Evolutionary conservation across 495 filamentous ascomycete species (phyloP).

Genomic region (Aspergillus bertholletiae): DNA sequence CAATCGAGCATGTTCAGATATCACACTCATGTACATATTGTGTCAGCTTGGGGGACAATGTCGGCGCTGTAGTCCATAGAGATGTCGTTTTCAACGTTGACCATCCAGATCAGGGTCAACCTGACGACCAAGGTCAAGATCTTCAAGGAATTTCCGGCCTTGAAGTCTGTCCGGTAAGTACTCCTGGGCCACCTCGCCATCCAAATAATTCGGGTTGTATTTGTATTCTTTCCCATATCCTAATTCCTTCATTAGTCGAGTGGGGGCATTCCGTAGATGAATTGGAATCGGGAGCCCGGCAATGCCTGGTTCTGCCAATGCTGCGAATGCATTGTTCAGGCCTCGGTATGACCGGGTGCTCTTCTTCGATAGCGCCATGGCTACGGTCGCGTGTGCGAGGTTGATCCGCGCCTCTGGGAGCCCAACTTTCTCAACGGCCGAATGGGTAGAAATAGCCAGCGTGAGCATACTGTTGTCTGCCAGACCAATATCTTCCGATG

Average conservation of each 20-base stretch:
- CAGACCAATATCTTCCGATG: conserved; percentile 87
- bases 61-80: neutral
- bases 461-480: conserved; percentile 84
- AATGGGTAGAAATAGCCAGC: conserved; percentile 79
- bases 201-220: conserved; percentile 85
- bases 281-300: conserved; percentile 77
- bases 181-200: conserved; percentile 83
- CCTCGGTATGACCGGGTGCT: conserved; percentile 82
- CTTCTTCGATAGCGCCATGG: conserved; percentile 78
- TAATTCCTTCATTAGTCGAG: conserved; percentile 86
- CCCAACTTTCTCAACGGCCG: conserved; percentile 83
- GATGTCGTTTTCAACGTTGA: neutral
- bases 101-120: conserved; percentile 61
- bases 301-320: conserved; percentile 73
- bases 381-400: conserved; percentile 80
- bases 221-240: conserved; percentile 92
- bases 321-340: conserved; percentile 71
- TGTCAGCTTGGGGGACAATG: neutral
- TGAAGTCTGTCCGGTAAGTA: conserved; percentile 76
- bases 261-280: conserved; percentile 89
- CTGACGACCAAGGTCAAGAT: conserved; percentile 72
- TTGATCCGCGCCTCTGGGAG: conserved; percentile 94
- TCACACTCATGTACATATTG: neutral
- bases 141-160: conserved; percentile 73
- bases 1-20: neutral